phyloP scores from a whole-genome alignment of 345 rosid species.

The Eucalyptus polybractea region DNA sequence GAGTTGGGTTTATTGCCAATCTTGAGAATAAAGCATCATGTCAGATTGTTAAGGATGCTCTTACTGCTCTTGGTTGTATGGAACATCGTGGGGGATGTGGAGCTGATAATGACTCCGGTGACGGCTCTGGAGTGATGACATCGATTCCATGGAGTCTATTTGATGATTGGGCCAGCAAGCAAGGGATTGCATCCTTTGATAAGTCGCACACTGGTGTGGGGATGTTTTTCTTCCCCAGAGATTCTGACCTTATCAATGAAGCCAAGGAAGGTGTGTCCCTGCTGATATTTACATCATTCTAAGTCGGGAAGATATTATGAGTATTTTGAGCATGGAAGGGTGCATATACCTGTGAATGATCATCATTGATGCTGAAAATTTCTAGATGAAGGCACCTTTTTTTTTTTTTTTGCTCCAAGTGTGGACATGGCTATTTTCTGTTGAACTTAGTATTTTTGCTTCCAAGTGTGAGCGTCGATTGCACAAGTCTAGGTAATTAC shows the following conservation, averaged over 20 bases:
- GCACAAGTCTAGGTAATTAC: neutral
- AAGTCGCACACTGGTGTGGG: conserved; percentile 91
- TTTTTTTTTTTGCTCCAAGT: neutral
- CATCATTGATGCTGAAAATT: neutral
- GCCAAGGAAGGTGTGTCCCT: conserved; percentile 63
- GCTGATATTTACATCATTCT: neutral
- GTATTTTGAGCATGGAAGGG: neutral
- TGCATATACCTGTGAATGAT: neutral
- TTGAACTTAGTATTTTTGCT: neutral
- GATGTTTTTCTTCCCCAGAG: conserved; percentile 82
- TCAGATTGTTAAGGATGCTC: conserved; percentile 72
- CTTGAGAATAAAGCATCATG: conserved; percentile 81
- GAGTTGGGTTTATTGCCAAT: conserved; percentile 99
- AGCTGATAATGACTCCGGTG: conserved; percentile 97
- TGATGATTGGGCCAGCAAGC: conserved; percentile 63
- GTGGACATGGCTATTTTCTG: neutral
- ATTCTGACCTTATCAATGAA: conserved; percentile 39
- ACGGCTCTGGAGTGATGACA: conserved; percentile 96
- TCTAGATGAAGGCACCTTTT: neutral
- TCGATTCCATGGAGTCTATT: conserved; percentile 93
- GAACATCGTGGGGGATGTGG: conserved; percentile 99
- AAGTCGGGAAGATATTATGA: neutral
- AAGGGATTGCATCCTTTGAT: conserved; percentile 69
- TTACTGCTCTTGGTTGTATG: conserved; percentile 93
- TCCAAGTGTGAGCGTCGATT: neutral